These are phyloP conservation scores for Epipyxis sp. DNA, from an alignment of 108 stramenopile genomes.

Conservation along the genomic window DNA sequence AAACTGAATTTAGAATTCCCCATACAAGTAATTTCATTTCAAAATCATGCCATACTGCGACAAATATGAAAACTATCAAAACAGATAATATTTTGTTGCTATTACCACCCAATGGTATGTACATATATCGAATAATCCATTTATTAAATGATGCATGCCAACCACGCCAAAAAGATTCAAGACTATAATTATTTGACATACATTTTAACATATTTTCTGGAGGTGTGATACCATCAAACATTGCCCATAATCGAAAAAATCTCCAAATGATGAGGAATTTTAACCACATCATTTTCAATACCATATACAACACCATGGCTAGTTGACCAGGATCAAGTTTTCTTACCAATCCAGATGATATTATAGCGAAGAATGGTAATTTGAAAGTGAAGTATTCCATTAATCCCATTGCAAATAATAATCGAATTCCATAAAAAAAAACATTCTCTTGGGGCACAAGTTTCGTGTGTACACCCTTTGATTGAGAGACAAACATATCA, in stretches of 20 bases:
- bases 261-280: slow-evolving; percentile 63
- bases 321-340: slow-evolving; percentile 32
- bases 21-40: slow-evolving; percentile 56
- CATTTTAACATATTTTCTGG: slow-evolving; percentile 60
- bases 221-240: slow-evolving; percentile 53
- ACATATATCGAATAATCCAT: slow-evolving; percentile 64
- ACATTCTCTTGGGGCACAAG: too few species aligned
- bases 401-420: neutral
- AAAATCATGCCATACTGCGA: slow-evolving; percentile 63
- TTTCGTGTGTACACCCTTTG: neutral
- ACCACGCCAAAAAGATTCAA: slow-evolving; percentile 57
- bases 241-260: slow-evolving; percentile 54
- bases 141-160: slow-evolving; percentile 63
- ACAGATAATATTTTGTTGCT: slow-evolving; percentile 40
- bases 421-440: slow-evolving; percentile 32
- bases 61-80: slow-evolving; percentile 58
- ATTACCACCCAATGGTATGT: slow-evolving; percentile 57
- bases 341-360: slow-evolving; percentile 5
- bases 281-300: slow-evolving; percentile 58
- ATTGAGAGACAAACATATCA: slow-evolving; percentile 43
- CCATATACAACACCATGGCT: slow-evolving; percentile 39
- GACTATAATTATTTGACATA: slow-evolving; percentile 52
- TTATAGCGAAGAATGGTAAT: slow-evolving; percentile 27
- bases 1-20: slow-evolving; percentile 52
- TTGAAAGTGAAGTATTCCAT: slow-evolving; percentile 18